These are phyloP conservation scores for Discostella stelligeroides DNA, from an alignment of 108 stramenopile genomes.

Conservation along the genomic window DNA sequence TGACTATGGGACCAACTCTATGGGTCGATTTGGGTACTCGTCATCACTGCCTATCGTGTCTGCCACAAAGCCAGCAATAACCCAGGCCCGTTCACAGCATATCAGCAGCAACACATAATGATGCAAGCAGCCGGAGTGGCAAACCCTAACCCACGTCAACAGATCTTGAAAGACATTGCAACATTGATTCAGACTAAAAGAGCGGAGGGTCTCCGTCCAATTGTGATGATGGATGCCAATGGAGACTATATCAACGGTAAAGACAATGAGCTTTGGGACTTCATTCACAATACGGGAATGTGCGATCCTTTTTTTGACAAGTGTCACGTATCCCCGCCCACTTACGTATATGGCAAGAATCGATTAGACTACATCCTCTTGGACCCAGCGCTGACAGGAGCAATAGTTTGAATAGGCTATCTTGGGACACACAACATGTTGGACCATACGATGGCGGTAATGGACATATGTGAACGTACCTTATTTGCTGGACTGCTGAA, in stretches of 20 bases:
- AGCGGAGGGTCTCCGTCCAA: too few species aligned
- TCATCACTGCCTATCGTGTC: background rate
- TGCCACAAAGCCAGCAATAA: background rate
- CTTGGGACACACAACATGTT: too few species aligned
- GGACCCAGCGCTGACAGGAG: background rate
- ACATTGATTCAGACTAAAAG: background rate
- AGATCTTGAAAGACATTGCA: background rate
- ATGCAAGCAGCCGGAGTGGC: background rate
- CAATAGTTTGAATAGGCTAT: background rate
- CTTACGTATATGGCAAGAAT: background rate
- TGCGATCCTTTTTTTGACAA: too few species aligned
- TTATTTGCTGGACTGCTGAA: too few species aligned
- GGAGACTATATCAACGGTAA: too few species aligned
- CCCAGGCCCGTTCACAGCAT: conserved; percentile 6
- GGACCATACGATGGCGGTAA: background rate
- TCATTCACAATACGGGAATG: background rate
- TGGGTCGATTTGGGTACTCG: background rate
- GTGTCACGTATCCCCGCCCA: background rate
- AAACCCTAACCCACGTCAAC: too few species aligned
- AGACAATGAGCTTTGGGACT: background rate
- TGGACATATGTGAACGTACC: too few species aligned
- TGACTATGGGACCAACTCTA: background rate
- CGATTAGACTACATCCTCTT: conserved; percentile 1
- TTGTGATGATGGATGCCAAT: too few species aligned
- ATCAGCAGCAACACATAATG: background rate